Evolutionary conservation across 495 filamentous ascomycete genomes (phyloP).

Genomic region (Aspergillus cavernicola): DNA sequence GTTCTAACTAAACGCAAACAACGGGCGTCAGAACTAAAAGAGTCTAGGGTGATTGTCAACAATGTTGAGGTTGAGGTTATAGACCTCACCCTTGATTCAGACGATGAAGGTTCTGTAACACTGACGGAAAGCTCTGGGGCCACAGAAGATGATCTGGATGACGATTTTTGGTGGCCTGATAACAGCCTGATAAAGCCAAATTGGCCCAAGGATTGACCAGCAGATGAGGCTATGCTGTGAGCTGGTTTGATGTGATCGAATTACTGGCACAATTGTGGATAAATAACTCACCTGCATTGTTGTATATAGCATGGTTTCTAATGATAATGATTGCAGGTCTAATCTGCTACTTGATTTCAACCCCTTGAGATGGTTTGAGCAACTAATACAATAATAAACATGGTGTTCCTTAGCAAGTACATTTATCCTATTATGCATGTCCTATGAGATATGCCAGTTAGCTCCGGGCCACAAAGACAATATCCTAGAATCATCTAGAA

Average conservation of each 20-base stretch:
- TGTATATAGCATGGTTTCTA: no score
- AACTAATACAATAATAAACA: no score
- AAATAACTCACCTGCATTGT: no score
- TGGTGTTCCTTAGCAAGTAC: no score
- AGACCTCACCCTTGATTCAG: slow-evolving; percentile 33
- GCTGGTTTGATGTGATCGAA: background rate
- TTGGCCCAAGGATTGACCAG: background rate
- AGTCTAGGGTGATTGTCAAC: slow-evolving; percentile 7
- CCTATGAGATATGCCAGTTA: no score
- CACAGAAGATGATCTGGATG: slow-evolving; percentile 24
- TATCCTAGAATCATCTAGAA: no score
- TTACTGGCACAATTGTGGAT: background rate
- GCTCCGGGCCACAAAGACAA: no score
- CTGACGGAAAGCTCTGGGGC: background rate
- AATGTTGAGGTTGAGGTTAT: slow-evolving; percentile 18
- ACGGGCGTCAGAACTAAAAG: background rate
- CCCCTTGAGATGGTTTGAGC: no score
- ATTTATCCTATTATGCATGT: no score
- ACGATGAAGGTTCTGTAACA: slow-evolving; percentile 8
- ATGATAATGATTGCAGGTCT: no score
- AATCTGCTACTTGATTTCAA: no score
- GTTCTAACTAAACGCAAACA: background rate
- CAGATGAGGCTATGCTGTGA: background rate
- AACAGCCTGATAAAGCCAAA: background rate
- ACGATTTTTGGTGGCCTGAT: slow-evolving; percentile 47